Percentiles rank a stretch among this genome's conserved stretches.
phyloP scores from a whole-genome alignment of 345 rosid species.

The Eucalyptus regnans region DNA sequence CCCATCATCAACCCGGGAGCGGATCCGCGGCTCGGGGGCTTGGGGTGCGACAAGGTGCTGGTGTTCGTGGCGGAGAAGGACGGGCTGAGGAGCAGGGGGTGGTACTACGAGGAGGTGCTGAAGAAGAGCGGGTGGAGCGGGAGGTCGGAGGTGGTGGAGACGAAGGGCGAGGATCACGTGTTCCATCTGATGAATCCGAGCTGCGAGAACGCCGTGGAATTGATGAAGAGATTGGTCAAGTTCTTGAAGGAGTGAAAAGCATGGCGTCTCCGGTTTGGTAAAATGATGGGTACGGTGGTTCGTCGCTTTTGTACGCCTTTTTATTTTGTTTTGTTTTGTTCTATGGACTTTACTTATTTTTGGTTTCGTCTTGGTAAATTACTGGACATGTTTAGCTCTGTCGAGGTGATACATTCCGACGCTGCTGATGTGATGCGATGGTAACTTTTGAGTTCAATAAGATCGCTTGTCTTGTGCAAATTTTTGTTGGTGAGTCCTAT shows the following conservation, averaged over 20 bases:
- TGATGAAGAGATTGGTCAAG: not conserved
- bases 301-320: not conserved
- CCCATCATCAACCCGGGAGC: slow-evolving; percentile 20
- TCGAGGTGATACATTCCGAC: not conserved
- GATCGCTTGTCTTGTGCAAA: not conserved
- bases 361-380: not conserved
- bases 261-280: not conserved
- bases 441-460: not conserved
- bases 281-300: not conserved
- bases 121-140: slow-evolving; percentile 4
- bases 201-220: not conserved
- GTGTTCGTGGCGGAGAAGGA: slow-evolving; percentile 26
- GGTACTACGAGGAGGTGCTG: not conserved
- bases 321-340: not conserved
- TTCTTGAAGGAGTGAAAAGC: not conserved
- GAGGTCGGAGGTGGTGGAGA: not conserved
- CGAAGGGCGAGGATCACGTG: not conserved
- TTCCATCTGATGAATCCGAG: not conserved
- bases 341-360: not conserved
- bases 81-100: slow-evolving; percentile 1
- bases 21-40: slow-evolving; percentile 4
- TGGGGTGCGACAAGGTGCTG: slow-evolving; percentile 12
- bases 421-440: not conserved
- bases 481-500: not conserved
- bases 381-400: not conserved